phyloP scores from a whole-genome alignment of 306 rosid species.

The Casuarina cunninghamiana region DNA sequence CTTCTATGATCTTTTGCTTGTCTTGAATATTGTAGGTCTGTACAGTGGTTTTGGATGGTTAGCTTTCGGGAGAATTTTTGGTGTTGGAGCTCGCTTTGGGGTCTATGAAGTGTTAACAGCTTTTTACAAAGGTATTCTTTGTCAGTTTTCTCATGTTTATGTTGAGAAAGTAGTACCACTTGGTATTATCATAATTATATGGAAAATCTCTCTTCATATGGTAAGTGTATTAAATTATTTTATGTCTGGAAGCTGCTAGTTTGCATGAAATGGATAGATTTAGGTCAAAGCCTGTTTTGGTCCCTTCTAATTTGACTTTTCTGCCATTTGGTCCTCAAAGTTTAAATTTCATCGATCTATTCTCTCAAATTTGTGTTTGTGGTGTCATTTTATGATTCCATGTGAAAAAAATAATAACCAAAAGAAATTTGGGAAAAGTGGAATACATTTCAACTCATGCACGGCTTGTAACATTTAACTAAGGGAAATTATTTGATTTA shows the following conservation, averaged over 20 bases:
- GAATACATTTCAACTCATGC: background rate
- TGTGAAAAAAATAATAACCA: background rate
- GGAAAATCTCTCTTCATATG: background rate
- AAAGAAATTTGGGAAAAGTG: background rate
- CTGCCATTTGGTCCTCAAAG: background rate
- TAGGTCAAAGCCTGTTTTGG: background rate
- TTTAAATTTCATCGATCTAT: background rate
- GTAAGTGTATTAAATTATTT: background rate
- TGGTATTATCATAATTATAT: background rate
- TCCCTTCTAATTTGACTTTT: background rate
- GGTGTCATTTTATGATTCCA: background rate
- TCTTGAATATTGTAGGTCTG: conserved; percentile 55
- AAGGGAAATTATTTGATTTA: too few relatives aligned
- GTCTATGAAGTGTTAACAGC: conserved; percentile 83
- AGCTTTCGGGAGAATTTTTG: conserved; percentile 71
- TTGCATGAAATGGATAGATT: background rate
- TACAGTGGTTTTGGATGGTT: conserved; percentile 75
- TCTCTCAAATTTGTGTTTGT: background rate
- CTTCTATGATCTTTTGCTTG: conserved; percentile 22
- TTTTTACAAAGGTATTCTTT: conserved; percentile 60
- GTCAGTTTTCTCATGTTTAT: conserved; percentile 3
- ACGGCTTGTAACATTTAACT: too few relatives aligned
- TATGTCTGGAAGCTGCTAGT: conserved; percentile 5
- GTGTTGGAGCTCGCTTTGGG: conserved; percentile 89
- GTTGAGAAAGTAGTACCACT: background rate